A percentile compares a stretch with the other conserved stretches of the same genome.
Evolutionary conservation across 805 yeast species (phyloP).

Genomic region (Zygoascus flipseniorum): DNA sequence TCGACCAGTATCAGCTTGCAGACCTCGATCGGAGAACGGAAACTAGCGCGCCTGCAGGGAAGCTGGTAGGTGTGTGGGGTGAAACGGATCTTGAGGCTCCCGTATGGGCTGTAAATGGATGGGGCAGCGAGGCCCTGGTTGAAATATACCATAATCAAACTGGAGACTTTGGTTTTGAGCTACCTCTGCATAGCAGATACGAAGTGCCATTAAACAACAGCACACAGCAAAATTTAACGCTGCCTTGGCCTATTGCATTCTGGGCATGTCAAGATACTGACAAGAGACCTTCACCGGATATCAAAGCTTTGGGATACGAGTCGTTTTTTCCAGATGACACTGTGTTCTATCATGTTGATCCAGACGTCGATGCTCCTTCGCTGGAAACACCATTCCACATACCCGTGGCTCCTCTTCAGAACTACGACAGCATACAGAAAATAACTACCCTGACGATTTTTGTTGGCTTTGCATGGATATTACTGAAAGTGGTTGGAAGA

Average conservation of each 20-base stretch:
- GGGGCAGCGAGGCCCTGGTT: constrained; percentile 43
- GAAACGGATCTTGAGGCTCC: constrained; percentile 53
- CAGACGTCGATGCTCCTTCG: constrained; percentile 8
- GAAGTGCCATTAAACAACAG: constrained; percentile 30
- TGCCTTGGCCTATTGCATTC: constrained; percentile 38
- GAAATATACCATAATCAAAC: constrained; percentile 23
- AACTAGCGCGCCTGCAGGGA: constrained; percentile 19
- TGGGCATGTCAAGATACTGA: constrained; percentile 41
- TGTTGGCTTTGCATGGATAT: constrained; percentile 29
- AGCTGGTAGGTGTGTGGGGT: constrained; percentile 41
- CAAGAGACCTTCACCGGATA: constrained; percentile 33
- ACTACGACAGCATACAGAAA: constrained; percentile 28
- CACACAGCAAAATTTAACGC: constrained; percentile 11
- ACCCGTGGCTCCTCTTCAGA: constrained; percentile 35
- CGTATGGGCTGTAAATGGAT: constrained; percentile 35
- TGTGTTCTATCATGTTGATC: constrained; percentile 31
- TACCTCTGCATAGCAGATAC: constrained; percentile 47
- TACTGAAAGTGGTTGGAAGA: constrained; percentile 14
- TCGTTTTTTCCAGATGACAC: constrained; percentile 40
- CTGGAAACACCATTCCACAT: constrained; percentile 27
- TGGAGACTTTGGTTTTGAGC: constrained; percentile 22
- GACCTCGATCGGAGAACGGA: constrained; percentile 23
- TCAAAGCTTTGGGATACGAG: constrained; percentile 36
- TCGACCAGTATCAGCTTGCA: constrained; percentile 48
- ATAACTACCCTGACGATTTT: constrained; percentile 31